phyloP scores from a whole-genome alignment of 164 flowering plant genomes.

The Saururus chinensis region DNA sequence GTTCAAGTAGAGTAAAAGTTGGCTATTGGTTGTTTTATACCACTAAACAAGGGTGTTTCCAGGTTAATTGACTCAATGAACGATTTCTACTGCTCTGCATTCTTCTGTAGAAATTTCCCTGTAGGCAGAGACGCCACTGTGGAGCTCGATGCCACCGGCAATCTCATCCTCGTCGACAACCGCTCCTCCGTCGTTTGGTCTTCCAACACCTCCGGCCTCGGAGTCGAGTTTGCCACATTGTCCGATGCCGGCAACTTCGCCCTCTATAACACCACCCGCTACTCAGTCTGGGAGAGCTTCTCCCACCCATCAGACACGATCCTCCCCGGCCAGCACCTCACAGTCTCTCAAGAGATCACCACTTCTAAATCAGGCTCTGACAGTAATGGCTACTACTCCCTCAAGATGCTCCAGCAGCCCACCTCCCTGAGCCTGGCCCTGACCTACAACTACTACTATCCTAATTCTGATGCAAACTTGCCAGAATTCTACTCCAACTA shows the following conservation, averaged over 20 bases:
- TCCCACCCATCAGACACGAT: conserved; percentile 83
- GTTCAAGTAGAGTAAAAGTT: too few relatives aligned
- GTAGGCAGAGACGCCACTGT: conserved; percentile 54
- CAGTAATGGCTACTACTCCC: conserved; percentile 44
- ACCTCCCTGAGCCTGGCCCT: conserved; percentile 69
- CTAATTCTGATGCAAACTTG: conserved; percentile 2
- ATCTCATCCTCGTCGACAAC: conserved; percentile 40
- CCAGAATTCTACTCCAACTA: conserved; percentile 33
- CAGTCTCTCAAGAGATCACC: conserved; percentile 46
- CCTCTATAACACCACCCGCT: conserved; percentile 23
- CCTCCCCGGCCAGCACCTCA: conserved; percentile 67
- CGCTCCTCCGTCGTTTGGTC: conserved; percentile 2
- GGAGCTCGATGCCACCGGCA: conserved; percentile 69
- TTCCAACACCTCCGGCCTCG: too few relatives aligned
- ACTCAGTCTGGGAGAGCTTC: conserved; percentile 58
- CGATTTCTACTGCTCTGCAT: conserved; percentile 34
- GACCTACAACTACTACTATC: conserved; percentile 48
- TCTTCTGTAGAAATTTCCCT: conserved; percentile 64
- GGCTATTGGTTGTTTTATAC: background rate
- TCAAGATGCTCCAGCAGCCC: conserved; percentile 82
- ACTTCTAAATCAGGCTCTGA: conserved; percentile 29
- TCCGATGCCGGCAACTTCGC: conserved; percentile 51
- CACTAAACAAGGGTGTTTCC: conserved; percentile 20
- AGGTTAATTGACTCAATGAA: conserved; percentile 30
- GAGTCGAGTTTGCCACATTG: too few relatives aligned